Evolutionary conservation across 352 stramenopile species (phyloP), one percentile per base, ranked within the genome.

Genomic region (Pythium guiyangense): DNA sequence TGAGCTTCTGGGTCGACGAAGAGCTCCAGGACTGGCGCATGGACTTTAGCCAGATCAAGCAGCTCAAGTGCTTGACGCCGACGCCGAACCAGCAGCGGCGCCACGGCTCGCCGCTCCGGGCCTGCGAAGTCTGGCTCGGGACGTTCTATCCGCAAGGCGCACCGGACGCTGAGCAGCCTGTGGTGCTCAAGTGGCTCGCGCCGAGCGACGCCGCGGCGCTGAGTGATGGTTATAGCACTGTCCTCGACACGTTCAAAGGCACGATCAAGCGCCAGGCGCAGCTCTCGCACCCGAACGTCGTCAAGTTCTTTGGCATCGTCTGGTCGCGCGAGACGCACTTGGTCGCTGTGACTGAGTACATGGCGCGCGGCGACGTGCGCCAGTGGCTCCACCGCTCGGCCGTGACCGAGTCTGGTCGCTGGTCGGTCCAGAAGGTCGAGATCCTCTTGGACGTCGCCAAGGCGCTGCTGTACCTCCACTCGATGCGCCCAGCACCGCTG

Each of bases 201-300:
- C 70, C 69, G 0, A n/a, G n/a, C n/a, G n/a, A n/a, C n/a, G n/a
- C n/a, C n/a, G n/a, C n/a, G n/a, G n/a, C n/a, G n/a, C n/a, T n/a
- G n/a, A 73, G 70, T 29, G 52, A 66, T 54, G 57, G 61, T 52
- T 43, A 69, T 37, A 61, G 52, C 22, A 52, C 31, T 2, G 8
- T 15, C n/a, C 4, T 37, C 26, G 73, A 86, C 37, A 86, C 84
- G 56, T 72, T 92, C 46, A 86, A 84, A 52, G 63, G 68, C 20
- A 78, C 90, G 45, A 62, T 92, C 22, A 73, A 73, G 40, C 74
- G 81, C 22, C 72, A 80, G 58, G 78, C 83, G 20, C 61, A 75
- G 31, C 73, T 92, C 40, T 74, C 65, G 17, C 83, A 92, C 52
- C 78, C 83, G n/a, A 84, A 84, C 52, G 73, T 93, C n/a, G 75